phyloP scores from a whole-genome alignment of 345 rosid genomes.

The Eucalyptus caleyi region DNA sequence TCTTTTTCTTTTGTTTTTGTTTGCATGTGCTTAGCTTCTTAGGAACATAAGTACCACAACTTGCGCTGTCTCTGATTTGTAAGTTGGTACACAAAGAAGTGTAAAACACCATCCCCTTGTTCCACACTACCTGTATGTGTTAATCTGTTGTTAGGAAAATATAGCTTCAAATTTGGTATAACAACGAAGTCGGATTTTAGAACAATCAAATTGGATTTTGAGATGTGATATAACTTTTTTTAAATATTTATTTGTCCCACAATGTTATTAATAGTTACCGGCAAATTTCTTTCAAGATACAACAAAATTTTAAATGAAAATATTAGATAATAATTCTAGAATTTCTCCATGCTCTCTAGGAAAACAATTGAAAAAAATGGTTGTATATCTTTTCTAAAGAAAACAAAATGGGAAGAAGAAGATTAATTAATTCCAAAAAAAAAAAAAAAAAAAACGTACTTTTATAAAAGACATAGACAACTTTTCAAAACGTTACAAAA shows the following conservation, averaged over 20 bases:
- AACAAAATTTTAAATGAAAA: too few species aligned
- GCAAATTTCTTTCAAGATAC: fast-evolving
- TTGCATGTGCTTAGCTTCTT: neutral
- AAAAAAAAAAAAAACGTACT: too few species aligned
- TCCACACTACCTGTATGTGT: neutral
- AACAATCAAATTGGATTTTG: fast-evolving
- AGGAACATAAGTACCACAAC: neutral
- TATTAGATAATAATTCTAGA: too few species aligned
- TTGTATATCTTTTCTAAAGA: too few species aligned
- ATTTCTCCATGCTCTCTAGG: too few species aligned
- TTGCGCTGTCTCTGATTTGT: neutral
- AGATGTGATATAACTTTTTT: fast-evolving
- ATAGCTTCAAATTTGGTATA: fast-evolving
- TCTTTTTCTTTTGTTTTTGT: neutral
- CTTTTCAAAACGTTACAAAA: too few species aligned
- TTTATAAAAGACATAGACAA: too few species aligned
- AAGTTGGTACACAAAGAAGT: neutral
- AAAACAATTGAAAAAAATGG: too few species aligned
- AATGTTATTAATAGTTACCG: fast-evolving
- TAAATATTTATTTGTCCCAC: fast-evolving
- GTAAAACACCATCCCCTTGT: neutral
- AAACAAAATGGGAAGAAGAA: too few species aligned
- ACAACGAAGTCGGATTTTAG: too few species aligned
- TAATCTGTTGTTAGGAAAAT: fast-evolving
- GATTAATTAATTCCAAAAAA: too few species aligned